phyloP scores from a whole-genome alignment of 73 alveolate genomes.

The Paramecium pentaurelia region DNA sequence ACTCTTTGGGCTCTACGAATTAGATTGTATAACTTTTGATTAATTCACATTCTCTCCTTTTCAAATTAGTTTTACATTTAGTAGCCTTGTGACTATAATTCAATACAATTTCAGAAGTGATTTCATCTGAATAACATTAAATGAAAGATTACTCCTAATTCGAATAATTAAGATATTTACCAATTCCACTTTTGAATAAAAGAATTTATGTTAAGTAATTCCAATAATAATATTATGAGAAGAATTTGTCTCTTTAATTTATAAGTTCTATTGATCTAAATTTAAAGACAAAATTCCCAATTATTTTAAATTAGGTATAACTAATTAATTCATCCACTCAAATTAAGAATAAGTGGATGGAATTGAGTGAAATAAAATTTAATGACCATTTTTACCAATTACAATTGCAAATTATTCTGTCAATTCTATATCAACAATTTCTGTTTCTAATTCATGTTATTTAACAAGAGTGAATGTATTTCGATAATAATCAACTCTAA shows the following conservation, averaged over 20 bases:
- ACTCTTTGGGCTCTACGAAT: not conserved
- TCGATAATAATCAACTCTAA: not conserved
- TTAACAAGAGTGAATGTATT: not conserved
- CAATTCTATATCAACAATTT: not conserved
- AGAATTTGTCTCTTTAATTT: not conserved
- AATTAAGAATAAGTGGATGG: not conserved
- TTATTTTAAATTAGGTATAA: not conserved
- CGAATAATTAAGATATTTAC: not conserved
- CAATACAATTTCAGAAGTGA: not conserved
- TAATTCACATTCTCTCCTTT: not conserved
- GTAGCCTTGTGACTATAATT: not conserved
- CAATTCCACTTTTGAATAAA: not conserved
- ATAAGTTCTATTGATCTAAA: not conserved
- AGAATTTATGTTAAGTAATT: not conserved
- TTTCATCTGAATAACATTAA: not conserved
- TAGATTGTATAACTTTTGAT: not conserved
- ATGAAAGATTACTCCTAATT: not conserved
- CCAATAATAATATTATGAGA: not conserved
- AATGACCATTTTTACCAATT: not conserved
- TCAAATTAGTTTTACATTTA: not conserved
- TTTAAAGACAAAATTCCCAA: not conserved
- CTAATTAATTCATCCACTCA: not conserved
- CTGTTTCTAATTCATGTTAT: not conserved
- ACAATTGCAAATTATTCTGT: not conserved
- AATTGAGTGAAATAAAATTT: not conserved